Conservation (phyloP, 192 early-diverging fungal species). For the Linnemannia schmuckeri region DNA sequence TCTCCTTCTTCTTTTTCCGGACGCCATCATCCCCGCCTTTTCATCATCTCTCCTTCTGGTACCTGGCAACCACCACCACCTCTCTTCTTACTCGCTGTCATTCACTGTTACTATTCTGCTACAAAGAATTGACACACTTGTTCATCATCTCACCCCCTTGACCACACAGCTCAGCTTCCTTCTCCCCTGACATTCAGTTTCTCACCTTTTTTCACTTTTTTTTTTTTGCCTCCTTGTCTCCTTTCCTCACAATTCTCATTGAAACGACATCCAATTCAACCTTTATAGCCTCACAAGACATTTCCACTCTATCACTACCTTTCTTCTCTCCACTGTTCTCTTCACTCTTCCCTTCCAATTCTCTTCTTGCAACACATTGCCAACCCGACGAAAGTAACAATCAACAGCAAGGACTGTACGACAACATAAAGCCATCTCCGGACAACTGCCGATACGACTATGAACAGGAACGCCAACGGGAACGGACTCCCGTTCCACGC, state of each 20-base stretch:
- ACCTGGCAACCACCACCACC: background rate
- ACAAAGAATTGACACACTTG: background rate
- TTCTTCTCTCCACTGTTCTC: no score
- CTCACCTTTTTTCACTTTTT: background rate
- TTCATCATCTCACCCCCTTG: slow-evolving; percentile 4
- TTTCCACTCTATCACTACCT: background rate
- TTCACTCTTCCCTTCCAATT: background rate
- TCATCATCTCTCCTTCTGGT: no score
- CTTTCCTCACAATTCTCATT: background rate
- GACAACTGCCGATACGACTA: background rate
- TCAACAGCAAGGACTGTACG: background rate
- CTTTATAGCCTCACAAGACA: background rate
- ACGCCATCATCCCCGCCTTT: no score
- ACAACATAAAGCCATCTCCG: background rate
- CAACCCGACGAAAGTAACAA: background rate
- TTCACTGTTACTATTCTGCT: background rate
- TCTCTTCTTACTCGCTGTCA: background rate
- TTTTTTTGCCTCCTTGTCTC: background rate
- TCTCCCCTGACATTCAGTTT: background rate
- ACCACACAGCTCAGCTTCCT: background rate
- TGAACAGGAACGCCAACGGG: slow-evolving; percentile 19
- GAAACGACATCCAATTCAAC: background rate
- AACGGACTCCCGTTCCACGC: slow-evolving; percentile 10
- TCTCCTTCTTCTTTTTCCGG: no score
- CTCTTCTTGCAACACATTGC: background rate